A percentile compares a stretch with the other conserved stretches of the same genome.
Conservation (phyloP, 2,329 filamentous ascomycete genomes). For the Fusarium nodosum region DNA sequence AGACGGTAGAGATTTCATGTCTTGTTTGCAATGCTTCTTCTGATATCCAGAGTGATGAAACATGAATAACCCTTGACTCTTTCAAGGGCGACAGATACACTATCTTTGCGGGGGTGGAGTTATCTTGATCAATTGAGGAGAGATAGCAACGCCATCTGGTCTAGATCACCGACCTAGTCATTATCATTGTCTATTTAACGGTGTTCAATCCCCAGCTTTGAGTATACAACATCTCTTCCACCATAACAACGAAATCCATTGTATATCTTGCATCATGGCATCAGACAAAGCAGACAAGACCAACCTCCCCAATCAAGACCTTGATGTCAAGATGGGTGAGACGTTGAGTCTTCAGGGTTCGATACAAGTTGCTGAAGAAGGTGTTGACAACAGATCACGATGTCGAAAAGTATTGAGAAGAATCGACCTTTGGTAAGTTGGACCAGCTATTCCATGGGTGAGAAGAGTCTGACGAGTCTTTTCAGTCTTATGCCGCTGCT, state of each 20-base stretch:
- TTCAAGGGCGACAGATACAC: not conserved
- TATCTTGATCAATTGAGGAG: not conserved
- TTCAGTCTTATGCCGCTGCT: slow-evolving; percentile 39
- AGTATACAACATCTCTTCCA: no score
- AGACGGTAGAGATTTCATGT: slow-evolving; percentile 5
- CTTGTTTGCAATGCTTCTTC: not conserved
- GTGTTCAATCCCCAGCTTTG: not conserved
- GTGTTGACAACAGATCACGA: not conserved
- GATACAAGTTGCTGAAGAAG: slow-evolving; percentile 25
- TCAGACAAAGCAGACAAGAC: slow-evolving; percentile 27
- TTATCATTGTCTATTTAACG: slow-evolving; percentile 19
- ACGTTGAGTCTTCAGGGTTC: slow-evolving; percentile 36
- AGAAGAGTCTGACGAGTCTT: not conserved
- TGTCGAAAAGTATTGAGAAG: slow-evolving; percentile 17
- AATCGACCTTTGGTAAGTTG: slow-evolving; percentile 37
- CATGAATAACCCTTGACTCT: slow-evolving; percentile 18
- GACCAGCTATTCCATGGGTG: fast-evolving
- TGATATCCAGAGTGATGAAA: not conserved
- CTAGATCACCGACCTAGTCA: not conserved
- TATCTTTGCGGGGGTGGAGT: slow-evolving; percentile 33
- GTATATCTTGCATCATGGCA: not conserved
- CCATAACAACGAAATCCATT: not conserved
- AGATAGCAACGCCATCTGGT: slow-evolving; percentile 8
- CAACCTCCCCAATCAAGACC: slow-evolving; percentile 1
- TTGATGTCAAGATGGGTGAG: slow-evolving; percentile 29